Percentiles rank a stretch among this genome's conserved stretches.
Conservation (phyloP, 352 stramenopile genomes). For the Phytophthora idaei region DNA sequence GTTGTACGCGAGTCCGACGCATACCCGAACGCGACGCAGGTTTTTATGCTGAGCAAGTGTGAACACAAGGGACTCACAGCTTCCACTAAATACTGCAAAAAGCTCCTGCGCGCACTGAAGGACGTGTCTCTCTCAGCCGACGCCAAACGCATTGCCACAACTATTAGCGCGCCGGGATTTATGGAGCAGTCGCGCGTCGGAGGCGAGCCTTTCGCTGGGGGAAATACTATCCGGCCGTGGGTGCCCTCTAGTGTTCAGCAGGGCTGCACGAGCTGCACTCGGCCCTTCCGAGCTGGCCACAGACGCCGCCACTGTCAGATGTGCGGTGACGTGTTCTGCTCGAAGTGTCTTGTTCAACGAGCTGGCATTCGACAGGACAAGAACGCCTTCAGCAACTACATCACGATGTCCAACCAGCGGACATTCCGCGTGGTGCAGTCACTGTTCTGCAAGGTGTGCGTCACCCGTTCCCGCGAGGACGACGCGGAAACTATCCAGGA, state of each 20-base stretch:
- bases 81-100: conserved; percentile 52
- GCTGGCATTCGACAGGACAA: conserved; percentile 42
- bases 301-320: conserved; percentile 73
- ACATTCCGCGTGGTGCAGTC: conserved; percentile 61
- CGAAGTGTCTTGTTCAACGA: conserved; percentile 70
- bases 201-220: conserved; percentile 30
- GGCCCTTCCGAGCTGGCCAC: conserved; percentile 57
- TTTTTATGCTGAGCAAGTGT: conserved; percentile 63
- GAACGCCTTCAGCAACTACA: conserved; percentile 15
- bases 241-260: conserved; percentile 49
- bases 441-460: conserved; percentile 65
- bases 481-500: conserved; percentile 25
- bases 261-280: conserved; percentile 65
- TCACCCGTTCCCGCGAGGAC: conserved; percentile 55
- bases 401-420: conserved; percentile 34
- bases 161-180: conserved; percentile 42
- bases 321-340: conserved; percentile 78
- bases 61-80: conserved; percentile 54
- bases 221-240: conserved; percentile 58
- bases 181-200: conserved; percentile 39
- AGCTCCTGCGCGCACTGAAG: conserved; percentile 56
- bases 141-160: conserved; percentile 61
- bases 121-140: conserved; percentile 59
- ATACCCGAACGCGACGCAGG: conserved; percentile 40
- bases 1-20: conserved; percentile 54